Percentiles rank a stretch among this genome's conserved stretches.
These are phyloP conservation scores for Aspergillus indologenus DNA, from an alignment of 495 filamentous ascomycete genomes.

Conservation along the genomic window DNA sequence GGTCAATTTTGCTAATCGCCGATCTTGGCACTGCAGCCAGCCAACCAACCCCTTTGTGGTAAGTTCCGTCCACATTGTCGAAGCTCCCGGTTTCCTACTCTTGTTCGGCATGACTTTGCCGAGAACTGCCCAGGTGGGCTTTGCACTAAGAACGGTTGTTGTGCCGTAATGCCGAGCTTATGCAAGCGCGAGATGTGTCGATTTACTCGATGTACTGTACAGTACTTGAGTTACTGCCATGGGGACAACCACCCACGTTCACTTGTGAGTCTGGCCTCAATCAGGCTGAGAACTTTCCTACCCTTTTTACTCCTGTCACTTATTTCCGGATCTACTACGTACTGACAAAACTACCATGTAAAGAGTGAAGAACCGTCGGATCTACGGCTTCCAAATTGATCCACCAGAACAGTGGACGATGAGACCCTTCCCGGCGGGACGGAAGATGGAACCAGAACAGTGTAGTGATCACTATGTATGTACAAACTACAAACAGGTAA, in stretches of 20 bases:
- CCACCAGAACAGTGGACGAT: conserved; percentile 7
- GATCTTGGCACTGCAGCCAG: too few species aligned
- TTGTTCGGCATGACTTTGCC: conserved; percentile 22
- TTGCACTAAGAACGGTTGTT: conserved; percentile 4
- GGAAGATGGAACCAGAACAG: conserved; percentile 5
- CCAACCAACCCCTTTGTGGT: background rate
- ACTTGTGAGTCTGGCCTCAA: too few species aligned
- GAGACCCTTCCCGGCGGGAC: background rate
- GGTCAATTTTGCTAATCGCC: too few species aligned
- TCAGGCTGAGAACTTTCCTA: too few species aligned
- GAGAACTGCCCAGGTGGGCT: conserved; percentile 8
- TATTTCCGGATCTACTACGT: too few species aligned
- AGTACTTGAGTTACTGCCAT: background rate
- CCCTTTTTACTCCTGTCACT: too few species aligned
- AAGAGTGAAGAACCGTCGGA: conserved; percentile 15
- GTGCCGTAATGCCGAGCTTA: conserved; percentile 24
- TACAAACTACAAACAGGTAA: too few species aligned
- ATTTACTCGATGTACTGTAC: background rate
- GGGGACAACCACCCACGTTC: too few species aligned
- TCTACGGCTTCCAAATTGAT: conserved; percentile 19
- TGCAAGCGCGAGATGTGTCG: conserved; percentile 10
- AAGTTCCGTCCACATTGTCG: background rate
- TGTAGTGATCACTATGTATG: background rate
- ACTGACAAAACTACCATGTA: too few species aligned
- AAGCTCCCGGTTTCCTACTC: conserved; percentile 6